Evolutionary conservation across 257 asterid genomes (phyloP), one percentile per base, ranked within the genome.

Genomic region (Solanum dulcamara): DNA sequence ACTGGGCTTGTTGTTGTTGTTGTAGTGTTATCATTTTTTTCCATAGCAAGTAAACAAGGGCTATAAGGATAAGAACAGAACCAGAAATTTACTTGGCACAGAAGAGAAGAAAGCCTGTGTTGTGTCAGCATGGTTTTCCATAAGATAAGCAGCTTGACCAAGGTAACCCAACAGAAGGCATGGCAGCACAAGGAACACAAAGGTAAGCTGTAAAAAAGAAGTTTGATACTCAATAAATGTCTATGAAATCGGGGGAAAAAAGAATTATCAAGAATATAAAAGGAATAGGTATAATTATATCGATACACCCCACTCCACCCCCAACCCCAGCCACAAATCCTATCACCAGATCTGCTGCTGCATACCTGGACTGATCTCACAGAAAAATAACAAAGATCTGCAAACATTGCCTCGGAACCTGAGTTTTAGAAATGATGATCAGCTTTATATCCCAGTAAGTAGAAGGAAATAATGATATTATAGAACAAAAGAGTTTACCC

Each of bases 381-480:
- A 86, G 98, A 90, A 89, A 97, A 97, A 88, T 97, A 93, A 91
- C 97, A 94, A 84, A 97, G 99, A 92, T 95, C 99, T 67, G 99
- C 99, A 92, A 97, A 97, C 97, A 95, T 96, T 85, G 98, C 98
- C 92, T 97, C 99, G 46, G 99, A 94, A 91, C 99, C 99, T 97
- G 96, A 89, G 89, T 80, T 87, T 90, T 44, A 72, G 86, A 88
- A 89, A 91, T 88, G 90, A 92, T 85, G 85, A 85, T 90, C 93
- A 92, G 93, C 80, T 86, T 86, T 84, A 80, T 82, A 87, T 75
- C 86, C 83, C 84, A 84, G 50, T 37, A 79, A 87, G 75, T 17
- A 51, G 38, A 87, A 30, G 38, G 70, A 86, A 38, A 74, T 53
- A 75, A 46, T 17, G 15, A 68, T 33, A 68, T 26, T 26, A 44